These are phyloP conservation scores for Talaromyces sp. DNA, from an alignment of 2,329 filamentous ascomycete genomes.

Conservation along the genomic window DNA sequence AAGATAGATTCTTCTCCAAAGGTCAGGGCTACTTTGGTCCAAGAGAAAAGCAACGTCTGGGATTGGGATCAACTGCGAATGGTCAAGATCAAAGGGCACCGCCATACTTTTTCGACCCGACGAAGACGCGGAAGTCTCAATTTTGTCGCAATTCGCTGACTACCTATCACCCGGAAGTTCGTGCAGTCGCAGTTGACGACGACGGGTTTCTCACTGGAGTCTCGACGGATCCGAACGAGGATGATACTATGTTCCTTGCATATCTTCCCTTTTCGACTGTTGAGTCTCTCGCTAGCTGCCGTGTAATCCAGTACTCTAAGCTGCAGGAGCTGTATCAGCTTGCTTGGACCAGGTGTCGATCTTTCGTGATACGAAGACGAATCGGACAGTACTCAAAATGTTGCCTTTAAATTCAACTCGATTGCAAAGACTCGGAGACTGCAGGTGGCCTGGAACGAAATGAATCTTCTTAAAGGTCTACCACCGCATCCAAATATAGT, in stretches of 20 bases:
- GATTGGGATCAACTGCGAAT: conserved; percentile 21
- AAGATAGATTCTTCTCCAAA: conserved; percentile 18
- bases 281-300: conserved; percentile 15
- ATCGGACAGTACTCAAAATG: conserved; percentile 14
- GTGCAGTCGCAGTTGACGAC: conserved; percentile 19
- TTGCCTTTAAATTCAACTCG: conserved; percentile 21
- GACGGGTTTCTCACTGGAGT: conserved; percentile 19
- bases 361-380: conserved; percentile 18
- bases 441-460: conserved; percentile 24
- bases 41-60: conserved; percentile 20
- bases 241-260: conserved; percentile 17
- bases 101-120: conserved; percentile 21
- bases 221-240: conserved; percentile 20
- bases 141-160: conserved; percentile 19
- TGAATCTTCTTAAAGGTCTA: conserved; percentile 24
- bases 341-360: conserved; percentile 18
- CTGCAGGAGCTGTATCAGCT: conserved; percentile 19
- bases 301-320: conserved; percentile 17
- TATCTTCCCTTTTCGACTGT: conserved; percentile 18
- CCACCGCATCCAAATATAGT: conserved; percentile 27
- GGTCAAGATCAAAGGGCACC: conserved; percentile 23
- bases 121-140: conserved; percentile 16
- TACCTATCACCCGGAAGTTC: conserved; percentile 18
- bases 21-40: conserved; percentile 18
- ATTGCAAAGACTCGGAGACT: conserved; percentile 15